These are phyloP conservation scores for Neurospora tetraspora DNA, from an alignment of 495 filamentous ascomycete species.

Conservation along the genomic window DNA sequence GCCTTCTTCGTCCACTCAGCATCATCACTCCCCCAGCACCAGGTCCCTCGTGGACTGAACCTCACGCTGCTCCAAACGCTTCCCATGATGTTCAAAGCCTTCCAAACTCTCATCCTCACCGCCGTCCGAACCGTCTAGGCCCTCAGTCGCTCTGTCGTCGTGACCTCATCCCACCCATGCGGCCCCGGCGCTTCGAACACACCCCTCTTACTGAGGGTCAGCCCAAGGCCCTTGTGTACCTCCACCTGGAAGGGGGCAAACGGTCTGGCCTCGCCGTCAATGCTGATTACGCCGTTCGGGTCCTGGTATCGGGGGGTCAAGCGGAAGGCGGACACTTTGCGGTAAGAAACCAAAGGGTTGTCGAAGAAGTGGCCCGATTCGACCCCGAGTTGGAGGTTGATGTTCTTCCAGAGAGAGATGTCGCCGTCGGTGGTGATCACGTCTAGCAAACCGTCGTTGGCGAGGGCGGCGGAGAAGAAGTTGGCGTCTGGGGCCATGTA, in stretches of 20 bases:
- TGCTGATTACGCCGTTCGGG: slow-evolving; percentile 72
- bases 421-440: slow-evolving; percentile 71
- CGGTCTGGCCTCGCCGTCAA: slow-evolving; percentile 81
- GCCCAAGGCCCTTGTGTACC: slow-evolving; percentile 76
- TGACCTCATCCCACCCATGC: slow-evolving; percentile 34
- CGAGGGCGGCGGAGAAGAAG: slow-evolving; percentile 80
- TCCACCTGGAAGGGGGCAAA: slow-evolving; percentile 88
- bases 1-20: neutral
- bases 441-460: slow-evolving; percentile 79
- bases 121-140: slow-evolving; percentile 5
- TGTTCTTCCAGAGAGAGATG: slow-evolving; percentile 49
- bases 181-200: slow-evolving; percentile 64
- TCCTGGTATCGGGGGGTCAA: slow-evolving; percentile 61
- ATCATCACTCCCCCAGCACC: neutral
- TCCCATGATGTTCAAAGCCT: neutral
- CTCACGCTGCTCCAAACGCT: neutral
- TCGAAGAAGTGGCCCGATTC: slow-evolving; percentile 69
- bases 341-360: slow-evolving; percentile 62
- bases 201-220: slow-evolving; percentile 61
- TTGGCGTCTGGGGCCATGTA: slow-evolving; percentile 79
- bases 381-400: slow-evolving; percentile 59
- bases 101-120: neutral
- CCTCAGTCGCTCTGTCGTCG: slow-evolving; percentile 15
- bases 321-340: slow-evolving; percentile 74
- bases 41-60: neutral